phyloP scores from a whole-genome alignment of 1,284 basidiomycete genomes.

The Ustilago loliicola region DNA sequence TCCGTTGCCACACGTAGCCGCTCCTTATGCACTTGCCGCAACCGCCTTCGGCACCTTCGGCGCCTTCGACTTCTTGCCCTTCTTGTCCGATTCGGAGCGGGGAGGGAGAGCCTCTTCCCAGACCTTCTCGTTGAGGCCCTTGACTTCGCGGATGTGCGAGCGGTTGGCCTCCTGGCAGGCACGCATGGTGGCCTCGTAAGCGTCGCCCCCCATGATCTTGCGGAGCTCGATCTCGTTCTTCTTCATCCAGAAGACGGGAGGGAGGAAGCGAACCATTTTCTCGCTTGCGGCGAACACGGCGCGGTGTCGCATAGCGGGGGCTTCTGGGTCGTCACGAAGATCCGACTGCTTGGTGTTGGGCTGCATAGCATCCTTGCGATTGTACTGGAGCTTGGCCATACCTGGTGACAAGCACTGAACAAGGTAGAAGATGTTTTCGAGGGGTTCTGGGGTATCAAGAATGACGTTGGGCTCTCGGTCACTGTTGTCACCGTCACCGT shows the following conservation, averaged over 20 bases:
- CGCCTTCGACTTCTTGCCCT: constrained; percentile 56
- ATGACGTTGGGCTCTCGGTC: constrained; percentile 61
- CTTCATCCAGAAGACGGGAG: constrained; percentile 66
- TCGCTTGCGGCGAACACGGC: constrained; percentile 63
- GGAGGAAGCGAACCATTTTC: constrained; percentile 60
- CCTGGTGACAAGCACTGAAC: constrained; percentile 64
- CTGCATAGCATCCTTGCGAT: constrained; percentile 64
- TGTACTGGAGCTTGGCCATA: constrained; percentile 58
- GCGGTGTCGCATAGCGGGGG: constrained; percentile 61
- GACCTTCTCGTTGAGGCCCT: constrained; percentile 63
- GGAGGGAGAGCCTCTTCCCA: constrained; percentile 63
- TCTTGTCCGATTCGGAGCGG: constrained; percentile 50
- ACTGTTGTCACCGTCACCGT: constrained; percentile 58
- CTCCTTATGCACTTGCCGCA: constrained; percentile 55
- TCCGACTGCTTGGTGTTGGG: constrained; percentile 62
- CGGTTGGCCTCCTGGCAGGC: constrained; percentile 53
- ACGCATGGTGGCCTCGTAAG: constrained; percentile 58
- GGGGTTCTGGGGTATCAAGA: constrained; percentile 62
- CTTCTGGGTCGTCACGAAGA: constrained; percentile 60
- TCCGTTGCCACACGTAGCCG: constrained; percentile 56
- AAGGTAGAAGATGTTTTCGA: constrained; percentile 67
- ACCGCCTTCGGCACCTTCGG: constrained; percentile 42
- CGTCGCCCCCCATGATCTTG: constrained; percentile 62
- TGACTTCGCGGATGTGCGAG: constrained; percentile 58
- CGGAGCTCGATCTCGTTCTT: constrained; percentile 61